A percentile compares a stretch with the other conserved stretches of the same genome.
Conservation (phyloP, 257 asterid species). For the Apocynum venetum region DNA sequence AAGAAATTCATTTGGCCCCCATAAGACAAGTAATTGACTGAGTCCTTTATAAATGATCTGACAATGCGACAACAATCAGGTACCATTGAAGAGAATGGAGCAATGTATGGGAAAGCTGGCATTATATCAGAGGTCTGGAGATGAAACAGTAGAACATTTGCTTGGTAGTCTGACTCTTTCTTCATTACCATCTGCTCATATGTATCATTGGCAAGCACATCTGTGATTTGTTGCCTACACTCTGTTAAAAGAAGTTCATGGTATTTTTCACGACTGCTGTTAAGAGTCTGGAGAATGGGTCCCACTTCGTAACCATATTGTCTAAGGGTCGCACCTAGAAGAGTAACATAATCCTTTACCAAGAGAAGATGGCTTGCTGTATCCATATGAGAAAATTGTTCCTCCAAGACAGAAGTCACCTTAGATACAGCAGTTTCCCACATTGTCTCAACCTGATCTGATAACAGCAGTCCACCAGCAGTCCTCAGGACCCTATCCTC, state of each 20-base stretch:
- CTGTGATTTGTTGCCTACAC: slow-evolving; percentile 61
- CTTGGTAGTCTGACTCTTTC: slow-evolving; percentile 86
- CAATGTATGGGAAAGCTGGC: slow-evolving; percentile 94
- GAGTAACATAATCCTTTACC: slow-evolving; percentile 92
- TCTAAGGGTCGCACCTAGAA: slow-evolving; percentile 82
- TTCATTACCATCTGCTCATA: slow-evolving; percentile 88
- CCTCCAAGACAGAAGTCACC: slow-evolving; percentile 63
- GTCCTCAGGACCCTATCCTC: slow-evolving; percentile 91
- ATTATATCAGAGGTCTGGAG: slow-evolving; percentile 84
- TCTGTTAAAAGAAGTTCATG: slow-evolving; percentile 82
- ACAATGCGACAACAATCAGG: slow-evolving; percentile 84
- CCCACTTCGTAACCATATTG: slow-evolving; percentile 85
- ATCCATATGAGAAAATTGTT: slow-evolving; percentile 68
- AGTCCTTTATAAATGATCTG: slow-evolving; percentile 75
- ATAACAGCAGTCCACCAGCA: slow-evolving; percentile 64
- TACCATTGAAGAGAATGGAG: slow-evolving; percentile 86
- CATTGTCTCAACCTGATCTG: slow-evolving; percentile 81
- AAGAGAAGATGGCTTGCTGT: slow-evolving; percentile 76
- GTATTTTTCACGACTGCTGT: slow-evolving; percentile 73
- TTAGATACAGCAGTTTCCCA: slow-evolving; percentile 84
- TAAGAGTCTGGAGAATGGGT: slow-evolving; percentile 59
- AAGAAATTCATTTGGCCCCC: slow-evolving; percentile 79
- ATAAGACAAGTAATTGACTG: slow-evolving; percentile 73
- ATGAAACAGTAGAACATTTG: slow-evolving; percentile 80
- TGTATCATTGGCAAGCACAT: slow-evolving; percentile 46